Conservation (phyloP, 169 alveolate genomes). For the Plasmodium fragile region DNA sequence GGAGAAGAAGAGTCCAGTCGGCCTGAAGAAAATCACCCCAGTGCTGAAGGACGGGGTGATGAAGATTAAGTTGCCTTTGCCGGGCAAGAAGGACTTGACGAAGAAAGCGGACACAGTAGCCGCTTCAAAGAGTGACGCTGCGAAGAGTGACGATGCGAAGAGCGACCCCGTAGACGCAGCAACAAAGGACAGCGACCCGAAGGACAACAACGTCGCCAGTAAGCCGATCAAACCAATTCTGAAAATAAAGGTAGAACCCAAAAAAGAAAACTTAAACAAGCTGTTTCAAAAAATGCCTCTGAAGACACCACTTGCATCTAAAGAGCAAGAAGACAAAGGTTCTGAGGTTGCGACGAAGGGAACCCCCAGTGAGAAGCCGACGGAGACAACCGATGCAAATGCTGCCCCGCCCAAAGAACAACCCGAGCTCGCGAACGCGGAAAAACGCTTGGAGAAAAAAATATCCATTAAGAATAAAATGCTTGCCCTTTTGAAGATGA, state of each 20-base stretch:
- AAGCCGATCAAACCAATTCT: background rate
- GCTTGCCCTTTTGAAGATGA: conserved; percentile 46
- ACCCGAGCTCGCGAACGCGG: conserved; percentile 47
- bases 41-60: conserved; percentile 6
- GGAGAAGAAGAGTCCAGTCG: background rate
- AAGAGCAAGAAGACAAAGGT: conserved; percentile 10
- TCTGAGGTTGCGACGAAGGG: background rate
- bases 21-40: background rate
- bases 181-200: background rate
- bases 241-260: conserved; percentile 47
- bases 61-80: conserved; percentile 28
- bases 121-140: background rate
- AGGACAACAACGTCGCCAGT: background rate
- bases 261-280: conserved; percentile 50
- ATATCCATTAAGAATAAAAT: conserved; percentile 77
- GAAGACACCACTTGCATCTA: background rate
- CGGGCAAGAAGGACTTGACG: background rate
- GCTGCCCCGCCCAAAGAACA: background rate
- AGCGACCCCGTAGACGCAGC: background rate
- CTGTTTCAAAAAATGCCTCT: background rate
- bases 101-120: background rate
- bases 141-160: background rate
- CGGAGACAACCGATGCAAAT: background rate
- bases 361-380: background rate
- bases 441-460: conserved; percentile 41